Conservation (phyloP, 202 grass and related monocot species). For the Digitaria exilis region DNA sequence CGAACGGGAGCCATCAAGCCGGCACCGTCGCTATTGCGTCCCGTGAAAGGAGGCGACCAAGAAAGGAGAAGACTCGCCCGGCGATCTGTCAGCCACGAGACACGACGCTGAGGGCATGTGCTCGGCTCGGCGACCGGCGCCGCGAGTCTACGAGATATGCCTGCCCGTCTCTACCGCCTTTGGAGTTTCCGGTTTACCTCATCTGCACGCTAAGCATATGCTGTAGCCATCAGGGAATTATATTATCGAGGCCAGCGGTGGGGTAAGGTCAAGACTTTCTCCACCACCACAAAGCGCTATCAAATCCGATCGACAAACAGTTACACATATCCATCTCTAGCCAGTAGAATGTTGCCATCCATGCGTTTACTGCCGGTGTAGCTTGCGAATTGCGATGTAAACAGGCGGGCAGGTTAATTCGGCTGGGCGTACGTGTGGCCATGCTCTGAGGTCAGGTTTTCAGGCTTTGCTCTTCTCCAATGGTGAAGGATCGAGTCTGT, state of each 20-base stretch:
- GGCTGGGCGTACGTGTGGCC: too few species aligned
- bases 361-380: not conserved
- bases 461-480: not conserved
- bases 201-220: constrained; percentile 41
- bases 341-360: not conserved
- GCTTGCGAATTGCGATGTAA: not conserved
- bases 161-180: not conserved
- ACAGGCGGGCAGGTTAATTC: too few species aligned
- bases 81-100: too few species aligned
- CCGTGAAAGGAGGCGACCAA: constrained; percentile 30
- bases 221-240: not conserved
- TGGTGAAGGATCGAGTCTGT: not conserved
- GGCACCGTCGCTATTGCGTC: constrained; percentile 23
- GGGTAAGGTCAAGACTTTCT: too few species aligned
- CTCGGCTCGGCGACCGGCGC: not conserved
- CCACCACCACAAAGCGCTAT: not conserved
- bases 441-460: not conserved
- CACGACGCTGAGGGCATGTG: not conserved
- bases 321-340: not conserved
- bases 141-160: constrained; percentile 1
- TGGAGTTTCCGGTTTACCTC: constrained; percentile 10
- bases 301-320: not conserved
- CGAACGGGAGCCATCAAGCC: too few species aligned
- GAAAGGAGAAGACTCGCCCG: too few species aligned
- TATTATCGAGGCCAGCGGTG: constrained; percentile 1